Percentiles rank a stretch among this genome's conserved stretches.
These are phyloP conservation scores for Heritiera littoralis DNA, from an alignment of 345 rosid species.

Conservation along the genomic window DNA sequence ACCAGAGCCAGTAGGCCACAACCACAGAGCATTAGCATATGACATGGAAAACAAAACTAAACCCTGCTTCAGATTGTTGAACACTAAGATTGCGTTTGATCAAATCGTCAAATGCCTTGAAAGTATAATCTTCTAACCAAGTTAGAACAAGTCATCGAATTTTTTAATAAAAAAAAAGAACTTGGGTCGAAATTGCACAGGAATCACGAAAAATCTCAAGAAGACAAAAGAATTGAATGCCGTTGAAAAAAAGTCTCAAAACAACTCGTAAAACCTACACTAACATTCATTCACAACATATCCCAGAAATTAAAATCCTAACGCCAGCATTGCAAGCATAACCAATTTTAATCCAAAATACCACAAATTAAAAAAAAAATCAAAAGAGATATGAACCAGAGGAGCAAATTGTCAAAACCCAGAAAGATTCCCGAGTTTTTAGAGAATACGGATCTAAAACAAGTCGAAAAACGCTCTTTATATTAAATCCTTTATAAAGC, in stretches of 20 bases:
- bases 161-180: neutral
- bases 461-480: neutral
- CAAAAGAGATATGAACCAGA: neutral
- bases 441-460: neutral
- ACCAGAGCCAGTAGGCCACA: neutral
- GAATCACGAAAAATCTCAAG: neutral
- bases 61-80: neutral
- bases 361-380: neutral
- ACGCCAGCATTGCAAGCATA: neutral
- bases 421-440: neutral
- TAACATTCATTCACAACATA: neutral
- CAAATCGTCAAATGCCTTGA: neutral
- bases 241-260: too few relatives aligned
- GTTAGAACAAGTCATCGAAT: neutral
- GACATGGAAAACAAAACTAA: neutral
- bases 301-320: constrained; percentile 2
- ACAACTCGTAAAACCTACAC: neutral
- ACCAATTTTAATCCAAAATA: neutral
- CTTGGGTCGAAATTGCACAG: neutral
- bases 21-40: neutral
- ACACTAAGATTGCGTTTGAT: neutral
- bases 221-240: neutral
- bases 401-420: neutral
- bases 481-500: neutral
- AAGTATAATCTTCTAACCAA: neutral